Base-by-base conservation (phyloP, 768 basidiomycete genomes). In the Trametes elegans region DNA sequence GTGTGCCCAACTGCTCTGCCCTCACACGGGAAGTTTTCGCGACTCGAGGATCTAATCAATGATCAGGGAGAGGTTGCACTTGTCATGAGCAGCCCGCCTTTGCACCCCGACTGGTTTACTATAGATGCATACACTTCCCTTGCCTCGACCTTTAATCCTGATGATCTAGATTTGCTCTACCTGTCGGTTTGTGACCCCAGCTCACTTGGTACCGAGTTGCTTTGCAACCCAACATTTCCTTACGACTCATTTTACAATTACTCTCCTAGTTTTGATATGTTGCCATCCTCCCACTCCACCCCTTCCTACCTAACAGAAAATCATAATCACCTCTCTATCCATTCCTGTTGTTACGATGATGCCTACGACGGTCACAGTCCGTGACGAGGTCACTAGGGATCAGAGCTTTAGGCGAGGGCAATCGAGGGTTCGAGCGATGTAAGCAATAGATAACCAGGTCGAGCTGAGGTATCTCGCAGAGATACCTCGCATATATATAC, bases 61-160 rank as follows among this genome's bases (percentile, higher is more conserved):
- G 49, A 54, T 45, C 50, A 53, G 50, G 46, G 41, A 57, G 55
- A 60, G n/a, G 50, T 47, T 41, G 51, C 59, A 18, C 4, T 60
- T 6, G 32, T 57, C 3, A 3, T 49, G 18, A 31, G 27, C 14
- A 7, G 5, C 10, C 19, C 26, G 1, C 42, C 55, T 2, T 49
- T 35, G 5, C 21, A 23, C 9, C 40, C 49, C 27, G 14, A 35
- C 21, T 8, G n/a, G 14, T 29, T 43, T 28, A 47, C 38, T 34
- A 55, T 54, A 38, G 43, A 48, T 38, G 52, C 52, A 14, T 46
- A 18, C 23, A 27, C 48, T 18, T 13, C 31, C 5, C 53, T 54
- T 0, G 19, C 31, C 10, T 7, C 58, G 14, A 21, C 41, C 2
- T 50, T 46, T 26, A 29, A 49, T 23, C 27, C 24, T 18, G 10